Percentiles rank a stretch among this genome's conserved stretches.
Conservation (phyloP, 176 grass and related monocot species). For the Lolium rigidum region DNA sequence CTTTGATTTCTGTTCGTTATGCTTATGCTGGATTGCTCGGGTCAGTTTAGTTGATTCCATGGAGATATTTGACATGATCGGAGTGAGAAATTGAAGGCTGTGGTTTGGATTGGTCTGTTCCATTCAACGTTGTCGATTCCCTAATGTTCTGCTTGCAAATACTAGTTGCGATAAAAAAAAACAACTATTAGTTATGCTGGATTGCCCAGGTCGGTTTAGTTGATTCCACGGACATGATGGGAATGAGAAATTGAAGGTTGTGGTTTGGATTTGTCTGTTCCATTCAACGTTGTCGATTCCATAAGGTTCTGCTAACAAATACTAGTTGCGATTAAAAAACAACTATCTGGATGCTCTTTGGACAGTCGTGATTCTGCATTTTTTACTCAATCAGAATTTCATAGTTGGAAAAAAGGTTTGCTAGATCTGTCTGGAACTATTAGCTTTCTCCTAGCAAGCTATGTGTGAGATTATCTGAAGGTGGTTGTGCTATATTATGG, state of each 20-base stretch:
- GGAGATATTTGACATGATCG: neutral
- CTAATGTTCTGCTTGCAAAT: neutral
- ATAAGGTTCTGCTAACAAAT: neutral
- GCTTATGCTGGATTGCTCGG: constrained; percentile 8
- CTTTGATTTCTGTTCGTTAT: neutral
- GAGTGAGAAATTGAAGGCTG: neutral
- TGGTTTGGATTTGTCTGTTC: neutral
- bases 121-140: neutral
- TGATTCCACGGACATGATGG: neutral
- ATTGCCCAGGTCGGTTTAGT: neutral
- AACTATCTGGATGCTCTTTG: neutral
- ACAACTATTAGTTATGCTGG: neutral
- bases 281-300: neutral
- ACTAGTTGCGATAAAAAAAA: neutral
- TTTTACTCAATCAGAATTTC: neutral
- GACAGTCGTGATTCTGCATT: neutral
- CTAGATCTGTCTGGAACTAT: neutral
- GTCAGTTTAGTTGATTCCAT: neutral
- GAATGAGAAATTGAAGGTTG: neutral
- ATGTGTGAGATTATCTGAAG: neutral
- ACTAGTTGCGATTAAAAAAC: neutral
- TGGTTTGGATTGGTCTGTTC: neutral
- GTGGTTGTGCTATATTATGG: neutral
- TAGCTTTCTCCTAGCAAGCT: neutral
- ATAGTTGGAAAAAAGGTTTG: neutral